Evolutionary conservation across 495 filamentous ascomycete species (phyloP).

Genomic region (Mycothermus thermophilus): DNA sequence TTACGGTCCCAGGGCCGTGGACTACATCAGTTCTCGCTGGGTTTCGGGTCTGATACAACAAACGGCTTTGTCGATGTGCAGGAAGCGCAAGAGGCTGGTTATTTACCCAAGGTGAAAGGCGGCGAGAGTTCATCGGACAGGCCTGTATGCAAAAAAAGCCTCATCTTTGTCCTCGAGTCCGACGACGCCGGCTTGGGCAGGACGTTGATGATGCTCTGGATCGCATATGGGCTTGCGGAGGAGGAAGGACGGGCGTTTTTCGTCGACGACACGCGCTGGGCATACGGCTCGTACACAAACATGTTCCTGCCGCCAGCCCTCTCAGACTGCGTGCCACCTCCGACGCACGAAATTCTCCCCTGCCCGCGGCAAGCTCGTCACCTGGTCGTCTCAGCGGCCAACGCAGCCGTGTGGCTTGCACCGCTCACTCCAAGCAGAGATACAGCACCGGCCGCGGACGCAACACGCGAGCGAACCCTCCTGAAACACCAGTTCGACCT

Average conservation of each 20-base stretch:
- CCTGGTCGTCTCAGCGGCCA: conserved; percentile 52
- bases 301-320: conserved; percentile 50
- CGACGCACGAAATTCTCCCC: conserved; percentile 48
- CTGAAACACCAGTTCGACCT: conserved; percentile 41
- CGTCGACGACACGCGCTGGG: conserved; percentile 62
- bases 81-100: conserved; percentile 44
- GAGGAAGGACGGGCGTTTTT: conserved; percentile 58
- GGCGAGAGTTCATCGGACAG: conserved; percentile 11
- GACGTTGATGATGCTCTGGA: conserved; percentile 59
- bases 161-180: conserved; percentile 60
- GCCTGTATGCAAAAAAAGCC: conserved; percentile 44
- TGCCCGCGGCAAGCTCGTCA: conserved; percentile 57
- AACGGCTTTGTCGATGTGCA: conserved; percentile 56
- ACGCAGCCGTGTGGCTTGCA: too few relatives aligned
- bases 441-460: conserved; percentile 35
- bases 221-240: conserved; percentile 58
- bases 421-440: too few relatives aligned
- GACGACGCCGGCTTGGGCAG: conserved; percentile 53
- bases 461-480: conserved; percentile 21
- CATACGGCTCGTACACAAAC: conserved; percentile 53
- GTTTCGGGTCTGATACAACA: conserved; percentile 44
- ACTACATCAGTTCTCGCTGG: conserved; percentile 26
- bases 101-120: conserved; percentile 28
- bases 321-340: conserved; percentile 45
- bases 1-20: conserved; percentile 27